These are phyloP conservation scores for Ustilago hordei DNA, from an alignment of 1,284 basidiomycete genomes.

Conservation along the genomic window DNA sequence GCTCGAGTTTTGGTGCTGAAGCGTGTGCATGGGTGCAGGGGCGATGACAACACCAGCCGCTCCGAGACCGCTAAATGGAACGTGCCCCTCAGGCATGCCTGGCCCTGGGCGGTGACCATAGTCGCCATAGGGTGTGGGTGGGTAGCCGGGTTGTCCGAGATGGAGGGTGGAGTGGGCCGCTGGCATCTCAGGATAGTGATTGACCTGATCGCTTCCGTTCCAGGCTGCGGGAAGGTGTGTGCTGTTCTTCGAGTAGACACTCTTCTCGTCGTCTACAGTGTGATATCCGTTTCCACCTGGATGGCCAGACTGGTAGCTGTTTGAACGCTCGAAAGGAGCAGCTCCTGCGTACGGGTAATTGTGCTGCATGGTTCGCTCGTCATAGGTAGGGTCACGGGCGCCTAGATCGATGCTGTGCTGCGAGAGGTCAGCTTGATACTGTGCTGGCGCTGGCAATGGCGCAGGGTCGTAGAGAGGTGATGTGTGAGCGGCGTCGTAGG, in stretches of 20 bases:
- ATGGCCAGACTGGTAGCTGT: slow-evolving; percentile 27
- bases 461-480: slow-evolving; percentile 38
- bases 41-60: slow-evolving; percentile 43
- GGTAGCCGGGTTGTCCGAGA: slow-evolving; percentile 35
- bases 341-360: slow-evolving; percentile 33
- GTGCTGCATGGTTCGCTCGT: slow-evolving; percentile 31
- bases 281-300: slow-evolving; percentile 22
- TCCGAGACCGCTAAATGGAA: slow-evolving; percentile 30
- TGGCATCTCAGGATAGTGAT: slow-evolving; percentile 27
- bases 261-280: slow-evolving; percentile 44
- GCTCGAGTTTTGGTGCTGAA: slow-evolving; percentile 32
- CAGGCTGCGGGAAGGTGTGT: slow-evolving; percentile 27
- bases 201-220: slow-evolving; percentile 12
- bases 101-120: slow-evolving; percentile 16
- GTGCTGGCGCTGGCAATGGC: slow-evolving; percentile 13
- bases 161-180: slow-evolving; percentile 38
- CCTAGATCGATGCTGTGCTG: slow-evolving; percentile 42
- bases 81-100: slow-evolving; percentile 28
- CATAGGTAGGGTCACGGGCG: slow-evolving; percentile 16
- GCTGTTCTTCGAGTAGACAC: slow-evolving; percentile 45
- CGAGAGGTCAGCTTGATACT: slow-evolving; percentile 25
- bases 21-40: slow-evolving; percentile 31
- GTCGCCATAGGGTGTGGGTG: slow-evolving; percentile 32
- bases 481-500: slow-evolving; percentile 32
- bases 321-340: slow-evolving; percentile 35